A percentile compares a stretch with the other conserved stretches of the same genome.
These are phyloP conservation scores for Flammula alnicola DNA, from an alignment of 1,284 basidiomycete genomes.

Conservation along the genomic window DNA sequence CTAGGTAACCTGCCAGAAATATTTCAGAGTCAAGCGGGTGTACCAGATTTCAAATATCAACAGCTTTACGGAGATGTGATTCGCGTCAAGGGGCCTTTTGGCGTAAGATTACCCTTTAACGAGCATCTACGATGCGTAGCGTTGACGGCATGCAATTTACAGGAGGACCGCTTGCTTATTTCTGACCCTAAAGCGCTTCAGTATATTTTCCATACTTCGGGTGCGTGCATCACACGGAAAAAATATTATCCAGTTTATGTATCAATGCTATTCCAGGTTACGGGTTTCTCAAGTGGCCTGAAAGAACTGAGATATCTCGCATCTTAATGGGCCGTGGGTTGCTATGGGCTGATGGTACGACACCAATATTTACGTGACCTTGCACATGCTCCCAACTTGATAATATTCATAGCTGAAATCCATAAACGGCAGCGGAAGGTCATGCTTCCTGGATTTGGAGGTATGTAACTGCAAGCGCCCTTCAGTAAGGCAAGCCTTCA, in stretches of 20 bases:
- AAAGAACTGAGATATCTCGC: constrained; percentile 47
- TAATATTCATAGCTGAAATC: constrained; percentile 27
- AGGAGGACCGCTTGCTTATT: constrained; percentile 49
- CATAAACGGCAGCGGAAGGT: constrained; percentile 39
- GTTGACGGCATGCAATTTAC: constrained; percentile 5
- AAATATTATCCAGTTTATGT: constrained; percentile 2
- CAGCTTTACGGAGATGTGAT: constrained; percentile 51
- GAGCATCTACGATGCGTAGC: background rate
- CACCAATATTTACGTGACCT: background rate
- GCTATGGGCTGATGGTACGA: constrained; percentile 40
- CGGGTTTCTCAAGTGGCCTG: constrained; percentile 47
- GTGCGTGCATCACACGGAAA: constrained; percentile 22
- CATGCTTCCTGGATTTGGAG: constrained; percentile 41
- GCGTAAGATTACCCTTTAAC: constrained; percentile 34
- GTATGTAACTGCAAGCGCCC: constrained; percentile 18
- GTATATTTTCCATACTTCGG: constrained; percentile 51
- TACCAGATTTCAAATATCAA: constrained; percentile 57
- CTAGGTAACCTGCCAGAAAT: constrained; percentile 55
- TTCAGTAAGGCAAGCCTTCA: constrained; percentile 2
- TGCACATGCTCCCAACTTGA: background rate
- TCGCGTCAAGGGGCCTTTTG: constrained; percentile 54
- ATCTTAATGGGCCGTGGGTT: constrained; percentile 49
- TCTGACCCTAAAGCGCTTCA: constrained; percentile 52
- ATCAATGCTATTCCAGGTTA: constrained; percentile 36
- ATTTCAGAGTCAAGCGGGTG: constrained; percentile 53